These are phyloP conservation scores for Suillus tomentosus DNA, from an alignment of 768 basidiomycete genomes.

Conservation along the genomic window DNA sequence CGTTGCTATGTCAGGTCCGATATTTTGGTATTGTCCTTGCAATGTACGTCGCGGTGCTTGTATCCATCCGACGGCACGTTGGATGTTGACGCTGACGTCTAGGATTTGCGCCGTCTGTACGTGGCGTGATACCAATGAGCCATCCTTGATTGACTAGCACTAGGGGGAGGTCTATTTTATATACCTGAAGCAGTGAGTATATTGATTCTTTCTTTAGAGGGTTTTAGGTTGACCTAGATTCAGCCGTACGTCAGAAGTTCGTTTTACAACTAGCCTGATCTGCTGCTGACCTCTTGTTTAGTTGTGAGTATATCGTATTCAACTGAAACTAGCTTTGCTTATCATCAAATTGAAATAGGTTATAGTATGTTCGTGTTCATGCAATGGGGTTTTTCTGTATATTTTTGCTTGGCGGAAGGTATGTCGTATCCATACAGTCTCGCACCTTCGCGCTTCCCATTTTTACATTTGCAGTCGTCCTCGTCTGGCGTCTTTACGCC, in stretches of 20 bases:
- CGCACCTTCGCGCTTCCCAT: not conserved
- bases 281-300: not conserved
- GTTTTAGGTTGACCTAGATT: not conserved
- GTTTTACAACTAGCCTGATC: not conserved
- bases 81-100: not conserved
- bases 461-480: not conserved
- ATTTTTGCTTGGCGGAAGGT: not conserved
- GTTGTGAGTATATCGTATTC: not conserved
- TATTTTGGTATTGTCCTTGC: not conserved
- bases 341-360: not conserved
- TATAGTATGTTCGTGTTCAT: not conserved
- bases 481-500: slow-evolving; percentile 4
- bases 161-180: slow-evolving; percentile 1
- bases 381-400: not conserved
- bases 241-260: not conserved
- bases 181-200: not conserved
- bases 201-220: not conserved
- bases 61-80: not conserved
- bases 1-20: not conserved
- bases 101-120: not conserved
- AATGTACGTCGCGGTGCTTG: not conserved
- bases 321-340: not conserved
- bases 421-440: too few relatives aligned
- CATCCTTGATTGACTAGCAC: not conserved
- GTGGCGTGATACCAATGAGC: not conserved